Evolutionary conservation across 2,329 filamentous ascomycete species (phyloP), one percentile per base, ranked within the genome.

Genomic region (Teratosphaeria nubilosa): DNA sequence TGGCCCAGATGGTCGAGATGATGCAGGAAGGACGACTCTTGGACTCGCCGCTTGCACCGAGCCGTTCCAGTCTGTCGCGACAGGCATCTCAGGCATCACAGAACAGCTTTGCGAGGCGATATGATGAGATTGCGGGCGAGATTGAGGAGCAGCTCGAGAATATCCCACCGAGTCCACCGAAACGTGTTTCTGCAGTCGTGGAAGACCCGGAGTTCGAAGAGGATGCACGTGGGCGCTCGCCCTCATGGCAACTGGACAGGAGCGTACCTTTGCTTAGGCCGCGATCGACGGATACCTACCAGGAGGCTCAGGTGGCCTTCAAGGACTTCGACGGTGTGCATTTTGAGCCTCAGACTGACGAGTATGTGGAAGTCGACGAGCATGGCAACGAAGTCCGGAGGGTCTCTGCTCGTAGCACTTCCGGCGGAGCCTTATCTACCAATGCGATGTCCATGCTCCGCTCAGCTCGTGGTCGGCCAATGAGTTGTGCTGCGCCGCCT

Each of bases 301-400:
- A 86, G 32, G 84, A 88, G 68, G 82, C 82, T 20, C 77, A 84
- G 61, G 74, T 80, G 45, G 82, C 88, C 2, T 94, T 92, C 75
- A 81, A 84, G 50, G 88, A 91, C 69, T 94, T 94, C 68, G 89
- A 94, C 69, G 89, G 89, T 41, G 86, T 87, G 14, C 88, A 92
- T 68, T 90, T 85, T 69, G 80, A 82, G 30, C 81, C 85, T 3
- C 79, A 84, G 22, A 69, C 64, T 5, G 69, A 72, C 20, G 69
- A 72, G 56, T 68, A 65, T 56, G 64, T 72, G 14, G 63, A 67
- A 55, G 20, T 71, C 24, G 69, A 71, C 53, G 63, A 67, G 53
- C 57, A 68, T 34, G 69, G 69, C 34, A 68, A 72, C 52, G 69
- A 72, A 58, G 58, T 71, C 14, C 60, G 68, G 24, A 58, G 68